Conservation (phyloP, 306 rosid genomes). For the Begonia fuchsioides region DNA sequence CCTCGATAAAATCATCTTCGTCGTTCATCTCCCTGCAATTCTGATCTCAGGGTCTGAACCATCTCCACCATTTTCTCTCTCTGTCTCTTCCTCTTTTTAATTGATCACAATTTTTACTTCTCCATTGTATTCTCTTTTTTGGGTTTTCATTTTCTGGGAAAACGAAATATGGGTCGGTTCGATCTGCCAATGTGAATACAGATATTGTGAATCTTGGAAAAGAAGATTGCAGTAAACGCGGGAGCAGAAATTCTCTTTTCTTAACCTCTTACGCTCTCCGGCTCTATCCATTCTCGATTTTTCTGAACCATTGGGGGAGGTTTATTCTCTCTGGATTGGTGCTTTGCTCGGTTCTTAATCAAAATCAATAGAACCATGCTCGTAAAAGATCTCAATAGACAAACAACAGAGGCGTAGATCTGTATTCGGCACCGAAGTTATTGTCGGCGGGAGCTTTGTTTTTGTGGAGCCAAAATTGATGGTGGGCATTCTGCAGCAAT, state of each 20-base stretch:
- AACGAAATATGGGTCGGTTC: conserved; percentile 7
- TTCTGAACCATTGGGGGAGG: conserved; percentile 2
- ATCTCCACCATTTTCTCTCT: conserved; percentile 19
- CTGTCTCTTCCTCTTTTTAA: not conserved
- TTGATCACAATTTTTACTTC: conserved; percentile 40
- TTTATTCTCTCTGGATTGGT: not conserved
- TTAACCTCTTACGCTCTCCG: conserved; percentile 8
- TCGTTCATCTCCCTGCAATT: not conserved
- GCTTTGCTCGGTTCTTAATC: not conserved
- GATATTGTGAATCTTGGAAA: conserved; percentile 6
- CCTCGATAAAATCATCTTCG: conserved; percentile 1
- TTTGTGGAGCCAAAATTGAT: conserved; percentile 48
- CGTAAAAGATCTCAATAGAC: not conserved
- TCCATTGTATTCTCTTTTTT: not conserved
- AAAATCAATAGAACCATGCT: no score
- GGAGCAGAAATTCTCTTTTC: conserved; percentile 1
- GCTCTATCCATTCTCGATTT: not conserved
- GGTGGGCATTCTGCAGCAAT: conserved; percentile 41
- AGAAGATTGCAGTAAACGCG: conserved; percentile 3
- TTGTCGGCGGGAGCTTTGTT: conserved; percentile 17
- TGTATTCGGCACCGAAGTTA: conserved; percentile 9
- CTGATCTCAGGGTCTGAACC: conserved; percentile 43
- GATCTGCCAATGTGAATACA: conserved; percentile 6
- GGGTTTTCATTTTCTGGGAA: conserved; percentile 9
- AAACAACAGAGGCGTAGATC: conserved; percentile 15